phyloP scores from a whole-genome alignment of 371 early-diverging fungal species.

The Mortierella sp. region DNA sequence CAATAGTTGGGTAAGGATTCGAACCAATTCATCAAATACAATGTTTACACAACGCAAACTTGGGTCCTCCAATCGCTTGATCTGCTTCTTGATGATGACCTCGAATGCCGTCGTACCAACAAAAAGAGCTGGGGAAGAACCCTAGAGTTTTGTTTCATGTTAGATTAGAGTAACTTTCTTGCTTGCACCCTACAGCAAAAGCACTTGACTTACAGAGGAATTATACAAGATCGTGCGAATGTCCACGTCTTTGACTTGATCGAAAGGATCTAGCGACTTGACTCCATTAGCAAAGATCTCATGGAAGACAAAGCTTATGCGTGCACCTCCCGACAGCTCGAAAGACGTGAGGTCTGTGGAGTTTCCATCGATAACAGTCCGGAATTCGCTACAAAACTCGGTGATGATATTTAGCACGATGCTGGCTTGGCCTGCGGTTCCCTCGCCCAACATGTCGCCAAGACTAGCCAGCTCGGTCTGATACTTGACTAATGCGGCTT shows the following conservation, averaged over 20 bases:
- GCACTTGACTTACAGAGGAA: conserved; percentile 78
- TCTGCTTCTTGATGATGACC: conserved; percentile 97
- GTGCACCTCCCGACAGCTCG: conserved; percentile 98
- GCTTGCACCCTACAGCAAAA: too few relatives aligned
- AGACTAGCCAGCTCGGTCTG: conserved; percentile 86
- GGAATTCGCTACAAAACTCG: conserved; percentile 96
- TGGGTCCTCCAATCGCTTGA: conserved; percentile 96
- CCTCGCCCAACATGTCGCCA: conserved; percentile 92
- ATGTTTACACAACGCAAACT: conserved; percentile 93
- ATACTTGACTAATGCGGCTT: conserved; percentile 86
- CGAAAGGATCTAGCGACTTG: conserved; percentile 94
- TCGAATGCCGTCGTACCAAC: conserved; percentile 99
- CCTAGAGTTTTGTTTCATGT: conserved; percentile 59
- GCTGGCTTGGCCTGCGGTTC: conserved; percentile 74
- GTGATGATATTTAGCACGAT: conserved; percentile 95
- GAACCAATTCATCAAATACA: conserved; percentile 96
- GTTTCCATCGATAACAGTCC: conserved; percentile 94
- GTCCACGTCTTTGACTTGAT: conserved; percentile 97
- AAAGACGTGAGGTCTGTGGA: conserved; percentile 91
- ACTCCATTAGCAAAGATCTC: conserved; percentile 95
- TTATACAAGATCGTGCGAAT: conserved; percentile 99
- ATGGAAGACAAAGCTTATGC: conserved; percentile 98
- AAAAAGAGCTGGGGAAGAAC: conserved; percentile 96
- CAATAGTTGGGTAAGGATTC: conserved; percentile 92
- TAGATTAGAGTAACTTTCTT: neutral